A percentile compares a stretch with the other conserved stretches of the same genome.
These are phyloP conservation scores for Flaveria sonorensis DNA, from an alignment of 129 eudicot species.

Conservation along the genomic window DNA sequence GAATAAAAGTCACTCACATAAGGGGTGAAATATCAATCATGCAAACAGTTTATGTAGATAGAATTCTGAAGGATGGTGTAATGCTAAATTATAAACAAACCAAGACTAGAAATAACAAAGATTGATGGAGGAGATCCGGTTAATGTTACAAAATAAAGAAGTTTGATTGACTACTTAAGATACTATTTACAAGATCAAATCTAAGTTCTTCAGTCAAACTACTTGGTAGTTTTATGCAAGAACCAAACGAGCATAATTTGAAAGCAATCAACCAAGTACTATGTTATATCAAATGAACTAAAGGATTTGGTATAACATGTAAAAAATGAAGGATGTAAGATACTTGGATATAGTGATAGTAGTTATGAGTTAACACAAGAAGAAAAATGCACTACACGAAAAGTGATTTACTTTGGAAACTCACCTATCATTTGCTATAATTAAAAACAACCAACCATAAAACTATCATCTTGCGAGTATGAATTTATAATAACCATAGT, in stretches of 20 bases:
- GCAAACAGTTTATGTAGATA: background rate
- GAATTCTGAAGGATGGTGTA: background rate
- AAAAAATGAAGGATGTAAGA: background rate
- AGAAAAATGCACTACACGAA: background rate
- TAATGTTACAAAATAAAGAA: background rate
- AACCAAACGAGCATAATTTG: background rate
- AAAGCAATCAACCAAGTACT: background rate
- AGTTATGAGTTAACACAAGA: background rate
- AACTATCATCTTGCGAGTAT: background rate
- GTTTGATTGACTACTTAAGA: background rate
- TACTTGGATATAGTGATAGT: background rate
- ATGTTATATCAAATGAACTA: background rate
- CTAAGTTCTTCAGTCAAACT: background rate
- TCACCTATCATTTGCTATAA: background rate
- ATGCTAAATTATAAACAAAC: background rate
- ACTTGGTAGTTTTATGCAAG: background rate
- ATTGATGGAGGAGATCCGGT: background rate
- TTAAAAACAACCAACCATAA: background rate
- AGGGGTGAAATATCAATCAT: background rate
- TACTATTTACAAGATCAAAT: background rate
- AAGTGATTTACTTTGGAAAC: background rate
- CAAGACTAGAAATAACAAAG: background rate
- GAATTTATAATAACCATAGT: background rate
- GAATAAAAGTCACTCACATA: background rate
- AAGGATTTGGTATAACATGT: background rate